Evolutionary conservation across 257 asterid genomes (phyloP), one percentile per base, ranked within the genome.

Genomic region (Capsicum chinense): DNA sequence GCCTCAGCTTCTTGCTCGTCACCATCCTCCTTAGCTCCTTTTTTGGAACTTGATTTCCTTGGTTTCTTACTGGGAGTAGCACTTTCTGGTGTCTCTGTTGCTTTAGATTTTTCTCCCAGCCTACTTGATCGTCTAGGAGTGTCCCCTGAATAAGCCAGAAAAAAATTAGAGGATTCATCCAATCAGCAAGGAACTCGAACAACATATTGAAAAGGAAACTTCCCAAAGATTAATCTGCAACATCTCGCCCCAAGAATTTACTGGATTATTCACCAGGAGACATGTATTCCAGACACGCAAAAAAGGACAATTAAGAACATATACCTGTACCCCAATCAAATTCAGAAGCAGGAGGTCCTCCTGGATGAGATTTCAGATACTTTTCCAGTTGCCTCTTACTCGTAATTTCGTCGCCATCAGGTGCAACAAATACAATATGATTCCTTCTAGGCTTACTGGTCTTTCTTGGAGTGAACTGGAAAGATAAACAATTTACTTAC

Each of bases 311-410:
- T 68, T 15, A 26, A 69, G 79, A 69, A 69, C 11, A 39, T 39
- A 39, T 68, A 39, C 79, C 79, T 69, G 56, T 69, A 69, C 79
- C 56, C 56, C 79, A 69, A 69, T 69, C 6, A 69, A 69, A 69
- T 69, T 16, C 79, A 42, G 56, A 69, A 5, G 79, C 56, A 69
- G 35, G 56, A 39, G 79, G 79, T 42, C 33, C 79, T 69, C 78
- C 56, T 39, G 79, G 79, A 69, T 69, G 79, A 16, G 56, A 42
- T 69, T 69, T 69, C 56, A 69, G 79, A 69, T 69, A 69, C 79
- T 69, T 69, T 54, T 69, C 79, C 3, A 39, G 50, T 42, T 69
- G 79, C 56, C 54, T 69, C 33, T 69, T 69, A n/a, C 16, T 69
- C 56, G 39, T 69, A 69, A 39, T 69, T 69, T 69, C 79, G 0